These are phyloP conservation scores for Rutstroemia sp. DNA, from an alignment of 2,329 filamentous ascomycete species.

Conservation along the genomic window DNA sequence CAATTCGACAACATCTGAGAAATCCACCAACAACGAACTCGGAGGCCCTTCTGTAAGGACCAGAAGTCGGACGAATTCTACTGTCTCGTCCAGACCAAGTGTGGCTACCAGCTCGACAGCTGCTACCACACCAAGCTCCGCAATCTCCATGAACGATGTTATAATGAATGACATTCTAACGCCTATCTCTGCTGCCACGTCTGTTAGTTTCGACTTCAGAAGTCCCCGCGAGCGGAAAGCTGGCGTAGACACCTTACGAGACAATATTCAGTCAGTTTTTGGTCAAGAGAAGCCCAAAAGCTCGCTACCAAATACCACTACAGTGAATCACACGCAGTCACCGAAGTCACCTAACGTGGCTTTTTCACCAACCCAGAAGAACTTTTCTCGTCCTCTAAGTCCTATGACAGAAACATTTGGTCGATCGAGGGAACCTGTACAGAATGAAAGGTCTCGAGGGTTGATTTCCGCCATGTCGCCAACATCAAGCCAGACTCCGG, in stretches of 20 bases:
- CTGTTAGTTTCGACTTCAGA: not conserved
- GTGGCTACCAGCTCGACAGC: not conserved
- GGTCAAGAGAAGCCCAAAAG: not conserved
- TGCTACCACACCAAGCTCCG: not conserved
- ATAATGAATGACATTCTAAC: not conserved
- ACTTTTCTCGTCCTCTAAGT: not conserved
- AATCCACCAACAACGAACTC: not conserved
- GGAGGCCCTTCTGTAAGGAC: not conserved
- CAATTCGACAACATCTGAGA: slow-evolving; percentile 10
- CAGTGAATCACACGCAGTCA: not conserved
- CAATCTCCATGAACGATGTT: not conserved
- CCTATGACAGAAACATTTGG: not conserved
- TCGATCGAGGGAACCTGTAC: not conserved
- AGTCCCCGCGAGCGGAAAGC: not conserved
- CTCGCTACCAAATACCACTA: too few relatives aligned
- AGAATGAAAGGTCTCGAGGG: not conserved
- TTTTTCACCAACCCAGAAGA: not conserved
- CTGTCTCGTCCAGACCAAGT: not conserved
- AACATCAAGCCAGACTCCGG: not conserved
- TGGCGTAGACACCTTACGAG: not conserved
- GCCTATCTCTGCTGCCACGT: not conserved
- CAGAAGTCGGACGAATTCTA: not conserved
- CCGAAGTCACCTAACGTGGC: not conserved
- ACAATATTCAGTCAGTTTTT: not conserved
- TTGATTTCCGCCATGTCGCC: not conserved